Evolutionary conservation across 345 rosid genomes (phyloP).

Genomic region (Lepidium aucheri): DNA sequence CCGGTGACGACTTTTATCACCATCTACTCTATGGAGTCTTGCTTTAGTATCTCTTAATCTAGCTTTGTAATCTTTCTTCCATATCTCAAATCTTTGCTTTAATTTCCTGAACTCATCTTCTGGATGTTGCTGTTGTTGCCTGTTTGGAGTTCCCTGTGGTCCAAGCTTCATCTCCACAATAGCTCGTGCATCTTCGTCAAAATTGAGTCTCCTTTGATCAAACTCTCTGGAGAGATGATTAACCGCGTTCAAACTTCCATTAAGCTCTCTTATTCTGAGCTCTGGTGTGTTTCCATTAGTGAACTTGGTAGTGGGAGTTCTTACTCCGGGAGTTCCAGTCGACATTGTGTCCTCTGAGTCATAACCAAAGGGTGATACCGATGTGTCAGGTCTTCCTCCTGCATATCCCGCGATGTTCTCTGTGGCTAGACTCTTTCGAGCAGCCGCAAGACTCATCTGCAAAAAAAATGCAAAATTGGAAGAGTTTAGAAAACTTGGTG

Average conservation of each 20-base stretch:
- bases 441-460: constrained; percentile 77
- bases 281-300: constrained; percentile 32
- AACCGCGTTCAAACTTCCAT: constrained; percentile 45
- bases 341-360: constrained; percentile 67
- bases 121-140: constrained; percentile 30
- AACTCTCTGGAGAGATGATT: constrained; percentile 60
- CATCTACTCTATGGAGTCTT: constrained; percentile 55
- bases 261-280: constrained; percentile 43
- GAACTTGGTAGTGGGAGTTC: constrained; percentile 38
- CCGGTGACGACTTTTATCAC: constrained; percentile 43
- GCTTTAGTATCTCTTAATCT: constrained; percentile 60
- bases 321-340: constrained; percentile 57
- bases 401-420: constrained; percentile 43
- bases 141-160: constrained; percentile 29
- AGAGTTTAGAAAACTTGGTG: not conserved
- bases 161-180: constrained; percentile 40
- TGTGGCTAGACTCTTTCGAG: constrained; percentile 57
- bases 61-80: constrained; percentile 86
- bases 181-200: constrained; percentile 57
- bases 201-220: constrained; percentile 57
- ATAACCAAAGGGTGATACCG: constrained; percentile 48
- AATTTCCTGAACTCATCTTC: constrained; percentile 58
- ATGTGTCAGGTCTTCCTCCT: constrained; percentile 44
- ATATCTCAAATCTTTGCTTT: constrained; percentile 56
- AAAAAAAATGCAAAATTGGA: not conserved